Conservation (phyloP, 1,284 basidiomycete species). For the Ceratobasidium theobromae region DNA sequence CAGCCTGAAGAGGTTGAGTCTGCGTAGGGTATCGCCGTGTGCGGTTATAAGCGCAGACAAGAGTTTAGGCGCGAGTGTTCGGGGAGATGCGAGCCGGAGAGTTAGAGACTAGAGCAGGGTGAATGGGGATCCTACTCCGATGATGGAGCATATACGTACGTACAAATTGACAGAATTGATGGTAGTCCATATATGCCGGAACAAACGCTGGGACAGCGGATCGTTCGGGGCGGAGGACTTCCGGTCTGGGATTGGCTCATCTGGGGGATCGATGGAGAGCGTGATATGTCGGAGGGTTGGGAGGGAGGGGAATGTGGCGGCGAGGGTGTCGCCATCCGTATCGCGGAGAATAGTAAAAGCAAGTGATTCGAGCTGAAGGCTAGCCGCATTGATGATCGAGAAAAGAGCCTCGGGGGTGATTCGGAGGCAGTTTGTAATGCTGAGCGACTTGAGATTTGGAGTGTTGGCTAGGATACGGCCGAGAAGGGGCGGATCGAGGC, state of each 20-base stretch:
- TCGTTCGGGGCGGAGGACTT: conserved; percentile 10
- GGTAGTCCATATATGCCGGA: conserved; percentile 6
- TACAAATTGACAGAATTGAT: background rate
- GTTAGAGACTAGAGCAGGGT: conserved; percentile 14
- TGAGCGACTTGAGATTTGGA: conserved; percentile 9
- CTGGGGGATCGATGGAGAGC: conserved; percentile 6
- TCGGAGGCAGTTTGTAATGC: conserved; percentile 13
- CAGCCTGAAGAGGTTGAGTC: conserved; percentile 16
- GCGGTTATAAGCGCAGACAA: conserved; percentile 8
- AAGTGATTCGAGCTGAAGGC: conserved; percentile 14
- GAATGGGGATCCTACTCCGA: background rate
- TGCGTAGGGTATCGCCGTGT: conserved; percentile 12
- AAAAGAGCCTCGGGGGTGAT: background rate
- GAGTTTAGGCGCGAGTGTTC: conserved; percentile 1
- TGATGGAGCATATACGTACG: background rate
- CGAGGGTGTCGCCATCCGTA: background rate
- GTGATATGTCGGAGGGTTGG: conserved; percentile 16
- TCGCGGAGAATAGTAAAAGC: conserved; percentile 1
- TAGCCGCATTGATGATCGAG: background rate
- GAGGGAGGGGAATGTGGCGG: conserved; percentile 12
- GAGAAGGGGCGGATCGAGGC: conserved; percentile 6
- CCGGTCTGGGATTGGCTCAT: conserved; percentile 19
- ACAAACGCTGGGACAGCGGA: conserved; percentile 6
- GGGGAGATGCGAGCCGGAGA: conserved; percentile 4
- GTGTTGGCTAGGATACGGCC: conserved; percentile 2